Percentiles rank a stretch among this genome's conserved stretches.
Conservation (phyloP, 192 early-diverging fungal species). For the Backusella tarrabulga region DNA sequence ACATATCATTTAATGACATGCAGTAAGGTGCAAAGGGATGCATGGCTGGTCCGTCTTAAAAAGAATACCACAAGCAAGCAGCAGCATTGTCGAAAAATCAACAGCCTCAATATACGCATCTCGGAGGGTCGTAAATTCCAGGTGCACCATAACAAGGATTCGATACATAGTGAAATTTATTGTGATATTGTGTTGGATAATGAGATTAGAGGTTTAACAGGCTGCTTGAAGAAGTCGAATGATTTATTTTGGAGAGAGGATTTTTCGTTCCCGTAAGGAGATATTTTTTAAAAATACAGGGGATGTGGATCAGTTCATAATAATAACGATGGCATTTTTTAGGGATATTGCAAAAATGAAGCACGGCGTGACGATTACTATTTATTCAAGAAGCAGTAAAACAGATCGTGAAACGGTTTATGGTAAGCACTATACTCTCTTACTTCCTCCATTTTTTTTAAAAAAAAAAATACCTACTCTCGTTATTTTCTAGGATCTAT, state of each 20-base stretch:
- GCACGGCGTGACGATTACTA: slow-evolving; percentile 19
- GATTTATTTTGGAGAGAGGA: slow-evolving; percentile 45
- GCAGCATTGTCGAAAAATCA: background rate
- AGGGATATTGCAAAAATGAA: slow-evolving; percentile 22
- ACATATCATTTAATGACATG: slow-evolving; percentile 11
- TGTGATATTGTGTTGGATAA: slow-evolving; percentile 48
- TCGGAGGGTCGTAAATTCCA: slow-evolving; percentile 16
- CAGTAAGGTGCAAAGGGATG: slow-evolving; percentile 11
- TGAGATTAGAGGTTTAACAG: slow-evolving; percentile 39
- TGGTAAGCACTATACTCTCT: background rate
- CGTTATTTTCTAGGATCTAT: background rate
- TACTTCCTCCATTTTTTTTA: background rate
- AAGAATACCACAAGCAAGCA: background rate
- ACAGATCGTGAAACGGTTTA: slow-evolving; percentile 15
- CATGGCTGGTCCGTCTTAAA: slow-evolving; percentile 9
- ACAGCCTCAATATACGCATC: slow-evolving; percentile 8
- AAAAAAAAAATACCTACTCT: too few relatives aligned
- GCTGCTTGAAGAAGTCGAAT: slow-evolving; percentile 29
- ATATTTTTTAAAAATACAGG: background rate
- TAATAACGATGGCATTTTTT: background rate
- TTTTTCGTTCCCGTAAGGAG: slow-evolving; percentile 43
- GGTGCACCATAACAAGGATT: slow-evolving; percentile 8
- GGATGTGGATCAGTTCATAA: background rate
- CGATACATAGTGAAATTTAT: slow-evolving; percentile 29
- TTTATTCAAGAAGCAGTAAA: slow-evolving; percentile 21